Conservation (phyloP, 345 rosid species). For the Pugionium cornutum region DNA sequence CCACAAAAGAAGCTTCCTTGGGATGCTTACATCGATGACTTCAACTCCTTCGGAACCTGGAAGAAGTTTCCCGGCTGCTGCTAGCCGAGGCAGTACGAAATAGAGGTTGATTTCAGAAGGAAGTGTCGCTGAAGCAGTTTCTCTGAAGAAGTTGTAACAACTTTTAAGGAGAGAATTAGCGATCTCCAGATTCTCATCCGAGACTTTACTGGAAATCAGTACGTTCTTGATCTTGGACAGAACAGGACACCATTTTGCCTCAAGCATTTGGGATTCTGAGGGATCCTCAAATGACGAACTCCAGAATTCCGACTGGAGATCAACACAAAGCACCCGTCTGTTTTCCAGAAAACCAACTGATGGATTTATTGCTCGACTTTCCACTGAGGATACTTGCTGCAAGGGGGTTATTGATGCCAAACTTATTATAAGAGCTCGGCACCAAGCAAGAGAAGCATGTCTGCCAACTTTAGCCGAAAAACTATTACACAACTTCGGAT, state of each 20-base stretch:
- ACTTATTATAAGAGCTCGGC: conserved; percentile 67
- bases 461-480: conserved; percentile 82
- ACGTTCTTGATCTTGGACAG: conserved; percentile 66
- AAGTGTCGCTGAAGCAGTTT: conserved; percentile 66
- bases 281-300: conserved; percentile 66
- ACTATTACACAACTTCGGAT: conserved; percentile 76
- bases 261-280: conserved; percentile 53
- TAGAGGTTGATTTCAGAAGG: conserved; percentile 69
- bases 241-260: conserved; percentile 68
- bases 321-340: conserved; percentile 65
- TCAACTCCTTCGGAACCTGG: conserved; percentile 70
- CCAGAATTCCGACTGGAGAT: conserved; percentile 72
- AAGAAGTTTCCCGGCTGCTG: conserved; percentile 46
- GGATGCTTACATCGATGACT: conserved; percentile 78
- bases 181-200: conserved; percentile 62
- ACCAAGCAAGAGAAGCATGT: conserved; percentile 95
- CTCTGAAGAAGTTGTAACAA: conserved; percentile 79
- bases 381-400: conserved; percentile 49
- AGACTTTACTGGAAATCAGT: conserved; percentile 53
- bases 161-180: conserved; percentile 73
- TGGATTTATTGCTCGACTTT: conserved; percentile 44
- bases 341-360: conserved; percentile 49
- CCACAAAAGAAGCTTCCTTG: conserved; percentile 95
- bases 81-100: conserved; percentile 55
- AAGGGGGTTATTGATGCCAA: conserved; percentile 78